phyloP scores from a whole-genome alignment of 768 basidiomycete genomes.

The Amyloporia xantha region DNA sequence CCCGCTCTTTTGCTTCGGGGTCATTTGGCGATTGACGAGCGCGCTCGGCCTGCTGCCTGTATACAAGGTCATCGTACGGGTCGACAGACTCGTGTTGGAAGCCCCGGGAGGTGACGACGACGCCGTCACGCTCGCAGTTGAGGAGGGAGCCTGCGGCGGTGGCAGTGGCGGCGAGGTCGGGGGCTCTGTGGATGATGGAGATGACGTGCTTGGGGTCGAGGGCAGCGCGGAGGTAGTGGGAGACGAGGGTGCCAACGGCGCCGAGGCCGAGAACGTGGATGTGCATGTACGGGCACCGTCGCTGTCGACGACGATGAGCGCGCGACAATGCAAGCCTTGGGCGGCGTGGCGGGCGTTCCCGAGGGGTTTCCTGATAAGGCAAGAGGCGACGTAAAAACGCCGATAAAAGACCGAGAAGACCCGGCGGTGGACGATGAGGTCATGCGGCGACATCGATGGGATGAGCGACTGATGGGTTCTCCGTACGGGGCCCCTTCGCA shows the following conservation, averaged over 20 bases:
- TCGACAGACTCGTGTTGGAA: constrained; percentile 48
- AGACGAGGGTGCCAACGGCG: constrained; percentile 75
- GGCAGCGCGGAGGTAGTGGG: constrained; percentile 67
- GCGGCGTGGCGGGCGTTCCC: too few relatives aligned
- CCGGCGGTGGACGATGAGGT: not conserved
- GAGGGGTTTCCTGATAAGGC: too few relatives aligned
- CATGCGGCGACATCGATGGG: constrained; percentile 10
- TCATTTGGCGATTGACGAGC: not conserved
- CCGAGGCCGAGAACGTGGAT: constrained; percentile 78
- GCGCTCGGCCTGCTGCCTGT: not conserved
- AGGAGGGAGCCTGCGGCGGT: constrained; percentile 29
- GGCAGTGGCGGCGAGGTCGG: constrained; percentile 31
- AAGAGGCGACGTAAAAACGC: not conserved
- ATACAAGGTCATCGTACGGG: not conserved
- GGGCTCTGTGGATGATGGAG: constrained; percentile 61
- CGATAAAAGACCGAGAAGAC: not conserved
- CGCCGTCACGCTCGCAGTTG: constrained; percentile 44
- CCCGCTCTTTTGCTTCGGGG: not conserved
- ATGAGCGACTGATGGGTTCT: not conserved
- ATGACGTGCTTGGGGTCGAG: constrained; percentile 48
- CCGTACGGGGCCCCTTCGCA: not conserved
- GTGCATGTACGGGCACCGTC: constrained; percentile 40
- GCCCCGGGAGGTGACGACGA: constrained; percentile 33
- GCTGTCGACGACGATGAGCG: not conserved
- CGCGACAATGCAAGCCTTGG: not conserved